phyloP scores from a whole-genome alignment of 805 yeast genomes.

The Wickerhamomyces strasburgensis region DNA sequence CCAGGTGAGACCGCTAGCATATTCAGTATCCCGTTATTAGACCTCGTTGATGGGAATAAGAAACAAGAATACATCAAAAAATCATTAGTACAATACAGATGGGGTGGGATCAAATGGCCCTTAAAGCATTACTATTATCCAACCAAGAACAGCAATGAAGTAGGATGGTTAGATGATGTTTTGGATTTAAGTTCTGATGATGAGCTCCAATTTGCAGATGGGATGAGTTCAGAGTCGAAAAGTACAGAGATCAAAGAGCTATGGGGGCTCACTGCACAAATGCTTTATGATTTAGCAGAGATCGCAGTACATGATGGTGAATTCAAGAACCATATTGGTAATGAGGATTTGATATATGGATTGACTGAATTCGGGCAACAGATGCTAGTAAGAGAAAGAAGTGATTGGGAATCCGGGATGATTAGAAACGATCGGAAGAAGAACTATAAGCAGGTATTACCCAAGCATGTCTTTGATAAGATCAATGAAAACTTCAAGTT shows the following conservation, averaged over 20 bases:
- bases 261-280: constrained; percentile 82
- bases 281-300: constrained; percentile 64
- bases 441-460: constrained; percentile 31
- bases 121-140: constrained; percentile 60
- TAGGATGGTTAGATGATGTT: constrained; percentile 56
- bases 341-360: constrained; percentile 61
- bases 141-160: constrained; percentile 48
- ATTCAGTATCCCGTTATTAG: constrained; percentile 65
- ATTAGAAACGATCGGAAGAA: constrained; percentile 32
- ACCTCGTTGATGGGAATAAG: constrained; percentile 35
- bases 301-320: constrained; percentile 36
- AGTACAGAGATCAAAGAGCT: constrained; percentile 51
- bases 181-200: constrained; percentile 57
- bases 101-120: constrained; percentile 74
- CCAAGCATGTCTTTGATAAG: constrained; percentile 21
- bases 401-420: constrained; percentile 50
- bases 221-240: constrained; percentile 31
- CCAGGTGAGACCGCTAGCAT: constrained; percentile 75
- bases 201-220: constrained; percentile 28
- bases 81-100: constrained; percentile 36
- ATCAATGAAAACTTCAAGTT: constrained; percentile 18
- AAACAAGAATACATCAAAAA: constrained; percentile 30
- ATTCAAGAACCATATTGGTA: constrained; percentile 39
- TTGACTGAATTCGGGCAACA: constrained; percentile 51
- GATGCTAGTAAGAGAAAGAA: constrained; percentile 42